Conservation (phyloP, 2,329 filamentous ascomycete species). For the Penicillium sp. region DNA sequence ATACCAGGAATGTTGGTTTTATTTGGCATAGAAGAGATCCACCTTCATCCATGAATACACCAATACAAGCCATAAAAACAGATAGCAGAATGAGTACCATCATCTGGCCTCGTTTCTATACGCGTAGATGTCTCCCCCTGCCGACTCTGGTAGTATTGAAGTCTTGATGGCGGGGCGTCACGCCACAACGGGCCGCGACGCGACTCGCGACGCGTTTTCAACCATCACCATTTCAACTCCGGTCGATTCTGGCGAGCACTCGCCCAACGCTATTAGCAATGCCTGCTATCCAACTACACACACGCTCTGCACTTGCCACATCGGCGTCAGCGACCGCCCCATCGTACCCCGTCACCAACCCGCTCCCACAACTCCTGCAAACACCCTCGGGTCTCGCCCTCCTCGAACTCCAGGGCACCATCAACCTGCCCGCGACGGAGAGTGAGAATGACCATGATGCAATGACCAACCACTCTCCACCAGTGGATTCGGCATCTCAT, state of each 20-base stretch:
- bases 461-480: slow-evolving; percentile 26
- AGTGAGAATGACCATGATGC: slow-evolving; percentile 31
- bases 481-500: slow-evolving; percentile 16
- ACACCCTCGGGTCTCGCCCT: slow-evolving; percentile 87
- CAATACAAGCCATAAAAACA: too few relatives aligned
- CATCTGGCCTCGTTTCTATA: too few relatives aligned
- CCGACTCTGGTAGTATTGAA: slow-evolving; percentile 1
- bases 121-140: neutral
- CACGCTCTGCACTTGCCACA: slow-evolving; percentile 17
- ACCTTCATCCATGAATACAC: too few relatives aligned
- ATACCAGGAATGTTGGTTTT: too few relatives aligned
- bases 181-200: too few relatives aligned
- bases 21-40: too few relatives aligned
- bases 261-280: slow-evolving; percentile 18
- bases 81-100: too few relatives aligned
- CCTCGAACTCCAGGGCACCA: slow-evolving; percentile 85
- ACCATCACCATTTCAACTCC: neutral
- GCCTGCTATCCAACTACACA: slow-evolving; percentile 44
- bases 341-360: slow-evolving; percentile 41
- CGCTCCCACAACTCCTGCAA: slow-evolving; percentile 77
- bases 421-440: slow-evolving; percentile 65
- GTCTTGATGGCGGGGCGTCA: slow-evolving; percentile 13
- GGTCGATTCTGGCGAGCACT: neutral
- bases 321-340: neutral
- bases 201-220: slow-evolving; percentile 17